Evolutionary conservation across 345 rosid species (phyloP), one percentile per base, ranked within the genome.

Genomic region (Salix udensis): DNA sequence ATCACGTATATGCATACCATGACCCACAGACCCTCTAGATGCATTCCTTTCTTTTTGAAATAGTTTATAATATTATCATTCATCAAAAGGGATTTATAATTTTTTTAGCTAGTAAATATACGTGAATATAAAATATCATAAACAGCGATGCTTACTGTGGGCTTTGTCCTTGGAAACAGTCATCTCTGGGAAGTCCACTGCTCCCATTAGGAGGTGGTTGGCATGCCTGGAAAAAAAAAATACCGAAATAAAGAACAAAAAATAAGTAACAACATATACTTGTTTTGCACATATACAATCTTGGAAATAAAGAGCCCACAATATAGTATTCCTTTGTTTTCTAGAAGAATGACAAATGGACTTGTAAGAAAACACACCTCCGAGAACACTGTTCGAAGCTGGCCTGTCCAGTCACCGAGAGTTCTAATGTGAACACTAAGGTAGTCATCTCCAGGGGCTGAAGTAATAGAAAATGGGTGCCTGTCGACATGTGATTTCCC

Each of bases 401-500:
- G 90, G 14, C 84, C 46, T 19, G 97, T 93, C 97, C 97, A 93
- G 66, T 93, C 97, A 2, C 97, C 96, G 15, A 87, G 85, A 46
- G 88, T 86, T 84, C 94, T 88, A 6, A 93, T 93, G 55, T 91
- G 96, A 69, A 89, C 91, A 28, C 97, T 92, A 7, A 92, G 76
- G 85, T 88, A 79, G 72, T 92, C 90, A 71, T 93, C 94, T 72
- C 89, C 90, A 4, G 96, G 97, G n/a, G 96, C 90, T 14, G 97
- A 90, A 14, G 97, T 91, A 39, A 91, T 93, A 13, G 96, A 91
- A 80, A 93, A 93, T 77, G 97, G 97, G 67, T 93, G 97, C 97
- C 97, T 92, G 85, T 65, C 10, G 39, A 72, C 67, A 71, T 69
- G 68, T 44, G 55, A 72, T 30, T 69, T 42, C 1, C 23, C 61